Conservation (phyloP, 305 asterid genomes). For the Fraxinus dipetala region DNA sequence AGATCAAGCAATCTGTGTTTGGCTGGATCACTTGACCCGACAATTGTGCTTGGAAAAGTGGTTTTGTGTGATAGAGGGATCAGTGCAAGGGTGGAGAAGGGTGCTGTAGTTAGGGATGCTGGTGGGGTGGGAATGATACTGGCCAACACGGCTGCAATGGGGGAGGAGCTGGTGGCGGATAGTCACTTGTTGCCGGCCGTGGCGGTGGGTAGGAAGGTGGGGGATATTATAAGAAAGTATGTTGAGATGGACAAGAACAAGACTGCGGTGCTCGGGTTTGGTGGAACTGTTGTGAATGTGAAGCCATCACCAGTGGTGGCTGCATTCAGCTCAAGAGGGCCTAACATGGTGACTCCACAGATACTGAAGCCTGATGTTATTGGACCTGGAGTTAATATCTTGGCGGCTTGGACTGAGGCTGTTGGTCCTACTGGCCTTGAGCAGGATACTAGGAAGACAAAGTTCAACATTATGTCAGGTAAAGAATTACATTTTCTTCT, state of each 20-base stretch:
- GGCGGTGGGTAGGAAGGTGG: slow-evolving; percentile 44
- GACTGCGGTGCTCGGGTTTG: slow-evolving; percentile 44
- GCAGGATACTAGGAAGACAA: slow-evolving; percentile 42
- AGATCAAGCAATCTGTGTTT: slow-evolving; percentile 13
- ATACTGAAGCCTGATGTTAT: slow-evolving; percentile 75
- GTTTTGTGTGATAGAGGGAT: slow-evolving; percentile 19
- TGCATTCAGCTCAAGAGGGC: slow-evolving; percentile 75
- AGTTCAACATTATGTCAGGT: slow-evolving; percentile 67
- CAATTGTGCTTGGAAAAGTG: slow-evolving; percentile 15
- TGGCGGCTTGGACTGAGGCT: slow-evolving; percentile 64
- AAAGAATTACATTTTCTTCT: slow-evolving; percentile 3
- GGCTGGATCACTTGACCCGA: slow-evolving; percentile 20
- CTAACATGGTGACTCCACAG: slow-evolving; percentile 59
- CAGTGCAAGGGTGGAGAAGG: slow-evolving; percentile 23
- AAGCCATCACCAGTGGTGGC: slow-evolving; percentile 84
- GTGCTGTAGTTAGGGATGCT: slow-evolving; percentile 44
- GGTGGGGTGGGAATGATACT: slow-evolving; percentile 65
- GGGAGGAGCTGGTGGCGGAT: slow-evolving; percentile 64
- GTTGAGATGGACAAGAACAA: slow-evolving; percentile 34
- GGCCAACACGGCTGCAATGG: slow-evolving; percentile 58
- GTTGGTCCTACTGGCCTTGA: slow-evolving; percentile 52
- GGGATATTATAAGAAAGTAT: slow-evolving; percentile 47
- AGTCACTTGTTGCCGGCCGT: slow-evolving; percentile 54
- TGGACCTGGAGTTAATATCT: slow-evolving; percentile 70
- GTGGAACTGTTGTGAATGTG: slow-evolving; percentile 63